A percentile compares a stretch with the other conserved stretches of the same genome.
Conservation (phyloP, 2,329 filamentous ascomycete genomes). For the Gaeumannomyces tritici region DNA sequence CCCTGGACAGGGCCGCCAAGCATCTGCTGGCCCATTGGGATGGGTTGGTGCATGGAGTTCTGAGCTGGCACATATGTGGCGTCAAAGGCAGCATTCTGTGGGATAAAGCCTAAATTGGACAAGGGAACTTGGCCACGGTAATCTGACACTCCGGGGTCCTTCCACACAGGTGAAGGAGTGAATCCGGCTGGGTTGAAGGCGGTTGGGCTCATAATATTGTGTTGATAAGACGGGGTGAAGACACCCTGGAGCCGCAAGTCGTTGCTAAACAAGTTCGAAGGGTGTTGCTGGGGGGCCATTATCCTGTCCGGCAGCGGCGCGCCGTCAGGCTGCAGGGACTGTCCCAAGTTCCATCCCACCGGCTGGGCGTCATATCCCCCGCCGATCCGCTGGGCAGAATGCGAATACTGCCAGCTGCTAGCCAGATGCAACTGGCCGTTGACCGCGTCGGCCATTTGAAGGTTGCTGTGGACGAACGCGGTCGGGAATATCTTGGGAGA, state of each 20-base stretch:
- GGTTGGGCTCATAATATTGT: slow-evolving; percentile 23
- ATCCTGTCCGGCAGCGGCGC: neutral
- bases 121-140: slow-evolving; percentile 22
- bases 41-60: slow-evolving; percentile 9
- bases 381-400: neutral
- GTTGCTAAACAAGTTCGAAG: slow-evolving; percentile 10
- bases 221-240: slow-evolving; percentile 21
- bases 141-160: slow-evolving; percentile 21
- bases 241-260: slow-evolving; percentile 15
- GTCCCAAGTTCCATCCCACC: slow-evolving; percentile 2
- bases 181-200: slow-evolving; percentile 29
- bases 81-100: slow-evolving; percentile 22
- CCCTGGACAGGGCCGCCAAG: neutral
- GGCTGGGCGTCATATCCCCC: slow-evolving; percentile 1
- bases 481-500: slow-evolving; percentile 25
- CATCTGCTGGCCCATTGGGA: slow-evolving; percentile 4
- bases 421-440: neutral
- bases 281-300: neutral
- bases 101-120: slow-evolving; percentile 22
- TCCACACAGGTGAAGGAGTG: slow-evolving; percentile 26
- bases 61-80: slow-evolving; percentile 20
- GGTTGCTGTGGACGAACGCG: slow-evolving; percentile 13
- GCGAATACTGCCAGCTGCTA: neutral
- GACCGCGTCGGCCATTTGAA: slow-evolving; percentile 6
- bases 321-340: neutral